Evolutionary conservation across 441 rosid species (phyloP).

Genomic region (Euphorbia celastroides): DNA sequence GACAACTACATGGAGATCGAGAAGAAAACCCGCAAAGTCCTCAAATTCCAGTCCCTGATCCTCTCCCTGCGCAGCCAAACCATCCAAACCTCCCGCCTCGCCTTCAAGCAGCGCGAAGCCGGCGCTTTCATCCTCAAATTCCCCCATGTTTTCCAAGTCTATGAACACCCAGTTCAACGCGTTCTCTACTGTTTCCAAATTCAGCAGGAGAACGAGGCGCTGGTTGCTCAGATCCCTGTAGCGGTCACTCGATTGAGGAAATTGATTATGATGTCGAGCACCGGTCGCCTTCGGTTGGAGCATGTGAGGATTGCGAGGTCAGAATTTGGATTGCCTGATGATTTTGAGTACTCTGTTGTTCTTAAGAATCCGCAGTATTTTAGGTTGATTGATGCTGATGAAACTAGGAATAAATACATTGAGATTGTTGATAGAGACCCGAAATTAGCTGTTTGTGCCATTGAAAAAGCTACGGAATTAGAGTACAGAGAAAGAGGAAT

Average conservation of each 20-base stretch:
- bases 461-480: slow-evolving; percentile 71
- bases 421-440: slow-evolving; percentile 68
- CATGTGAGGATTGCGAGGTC: slow-evolving; percentile 68
- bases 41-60: slow-evolving; percentile 63
- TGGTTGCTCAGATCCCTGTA: slow-evolving; percentile 51
- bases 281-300: slow-evolving; percentile 67
- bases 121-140: slow-evolving; percentile 71
- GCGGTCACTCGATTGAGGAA: slow-evolving; percentile 66
- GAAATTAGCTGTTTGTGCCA: slow-evolving; percentile 49
- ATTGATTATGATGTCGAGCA: slow-evolving; percentile 74
- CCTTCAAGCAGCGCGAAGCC: slow-evolving; percentile 72
- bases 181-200: slow-evolving; percentile 69
- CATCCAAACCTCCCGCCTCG: slow-evolving; percentile 58
- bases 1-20: slow-evolving; percentile 96
- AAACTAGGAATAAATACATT: slow-evolving; percentile 74
- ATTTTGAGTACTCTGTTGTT: slow-evolving; percentile 76
- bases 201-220: slow-evolving; percentile 53
- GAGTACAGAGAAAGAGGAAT: slow-evolving; percentile 78
- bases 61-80: slow-evolving; percentile 63
- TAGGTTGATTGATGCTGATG: slow-evolving; percentile 52
- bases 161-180: slow-evolving; percentile 87
- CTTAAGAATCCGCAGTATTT: slow-evolving; percentile 61
- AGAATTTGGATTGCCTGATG: slow-evolving; percentile 89
- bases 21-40: slow-evolving; percentile 70
- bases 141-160: slow-evolving; percentile 75